Base-by-base conservation (phyloP, 768 basidiomycete genomes). In the Cystofilobasidium macerans region DNA sequence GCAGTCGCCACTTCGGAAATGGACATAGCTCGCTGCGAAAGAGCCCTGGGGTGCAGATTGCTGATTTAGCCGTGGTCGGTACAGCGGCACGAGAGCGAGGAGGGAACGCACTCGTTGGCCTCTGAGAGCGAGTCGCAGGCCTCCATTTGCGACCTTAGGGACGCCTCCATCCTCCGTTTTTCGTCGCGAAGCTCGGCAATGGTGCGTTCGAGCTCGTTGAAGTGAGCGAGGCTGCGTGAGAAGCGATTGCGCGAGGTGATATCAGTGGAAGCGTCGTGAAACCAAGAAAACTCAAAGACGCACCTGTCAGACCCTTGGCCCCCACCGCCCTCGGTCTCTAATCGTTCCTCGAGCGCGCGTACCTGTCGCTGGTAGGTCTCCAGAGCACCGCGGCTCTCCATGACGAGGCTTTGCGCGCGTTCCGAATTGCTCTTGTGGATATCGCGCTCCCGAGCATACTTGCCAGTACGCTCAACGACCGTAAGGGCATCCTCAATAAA, bases 361-460 rank as follows among this genome's bases (percentile, higher is more conserved):
- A 93, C 85, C 73, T 94, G 90, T 7, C 61, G 86, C 78, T 94
- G 88, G 72, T 95, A 94, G 22, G 86, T 90, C 78, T 90, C 89
- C 47, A 95, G 77, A 30, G 86, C 88, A 24, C 73, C 75, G 67
- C 83, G 85, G 45, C 86, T 87, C 59, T 92, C 91, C 74, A 86
- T 85, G 4, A 89, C 88, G 33, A 94, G 81, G 76, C 89, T 90
- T 79, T 92, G 87, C 26, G 89, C 91, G 57, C 89, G 81, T 72
- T 90, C 89, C 24, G 90, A 89, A 72, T 91, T 92, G 78, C 86
- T 87, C 81, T 91, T 94, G 68, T 94, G 81, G 69, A 93, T 73
- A 70, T 94, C 91, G 67, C 93, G 87, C 58, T 90, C 88, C 75
- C 89, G 86, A 2, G 88, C 91, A 71, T 90, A 87, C 30, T 89